Evolutionary conservation across 2,329 filamentous ascomycete genomes (phyloP).

Genomic region (Penicillium sp.): DNA sequence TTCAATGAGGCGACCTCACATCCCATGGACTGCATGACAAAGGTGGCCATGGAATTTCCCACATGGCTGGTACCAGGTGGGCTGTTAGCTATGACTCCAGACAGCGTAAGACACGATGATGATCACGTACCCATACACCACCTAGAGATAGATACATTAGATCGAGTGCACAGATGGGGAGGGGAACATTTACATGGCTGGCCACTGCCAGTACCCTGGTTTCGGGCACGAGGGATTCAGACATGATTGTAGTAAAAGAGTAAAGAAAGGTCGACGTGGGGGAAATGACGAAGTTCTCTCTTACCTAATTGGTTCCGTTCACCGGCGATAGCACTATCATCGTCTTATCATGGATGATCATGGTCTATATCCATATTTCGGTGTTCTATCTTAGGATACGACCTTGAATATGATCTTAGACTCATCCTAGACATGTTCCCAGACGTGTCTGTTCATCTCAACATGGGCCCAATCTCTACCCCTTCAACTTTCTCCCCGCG

Average conservation of each 20-base stretch:
- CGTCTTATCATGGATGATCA: too few species aligned
- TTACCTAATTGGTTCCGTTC: conserved; percentile 21
- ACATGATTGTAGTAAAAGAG: conserved; percentile 22
- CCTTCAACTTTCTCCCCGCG: too few species aligned
- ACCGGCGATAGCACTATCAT: neutral
- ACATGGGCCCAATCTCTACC: too few species aligned
- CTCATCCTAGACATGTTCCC: too few species aligned
- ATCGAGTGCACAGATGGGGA: neutral
- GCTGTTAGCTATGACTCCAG: conserved; percentile 13
- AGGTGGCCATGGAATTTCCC: conserved; percentile 94
- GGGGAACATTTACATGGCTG: conserved; percentile 68
- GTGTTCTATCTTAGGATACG: too few species aligned
- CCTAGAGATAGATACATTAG: conserved; percentile 16
- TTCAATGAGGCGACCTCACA: conserved; percentile 93
- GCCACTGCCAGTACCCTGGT: conserved; percentile 78
- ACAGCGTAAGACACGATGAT: conserved; percentile 1
- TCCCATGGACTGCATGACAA: conserved; percentile 87
- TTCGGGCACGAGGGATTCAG: conserved; percentile 51
- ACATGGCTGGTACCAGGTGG: conserved; percentile 65
- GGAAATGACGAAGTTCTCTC: conserved; percentile 9
- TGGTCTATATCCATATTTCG: too few species aligned
- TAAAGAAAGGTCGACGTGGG: conserved; percentile 10
- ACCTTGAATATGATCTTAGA: too few species aligned
- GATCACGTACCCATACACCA: conserved; percentile 32
- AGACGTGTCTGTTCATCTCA: too few species aligned